A percentile compares a stretch with the other conserved stretches of the same genome.
phyloP scores from a whole-genome alignment of 305 asterid species.

The Solanum chacoense region DNA sequence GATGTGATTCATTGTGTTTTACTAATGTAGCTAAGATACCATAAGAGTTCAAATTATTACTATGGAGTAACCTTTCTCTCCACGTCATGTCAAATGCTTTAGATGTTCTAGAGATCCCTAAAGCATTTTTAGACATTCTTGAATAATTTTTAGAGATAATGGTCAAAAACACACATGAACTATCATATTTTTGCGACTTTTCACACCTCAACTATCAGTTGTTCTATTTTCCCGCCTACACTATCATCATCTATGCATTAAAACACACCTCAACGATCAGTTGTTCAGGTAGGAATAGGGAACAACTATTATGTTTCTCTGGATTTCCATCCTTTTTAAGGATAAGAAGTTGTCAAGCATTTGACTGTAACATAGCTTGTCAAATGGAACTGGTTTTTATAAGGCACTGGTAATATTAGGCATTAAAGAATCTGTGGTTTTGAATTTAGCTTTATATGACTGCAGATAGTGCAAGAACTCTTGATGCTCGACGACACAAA shows the following conservation, averaged over 20 bases:
- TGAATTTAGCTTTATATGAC: neutral
- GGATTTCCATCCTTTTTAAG: neutral
- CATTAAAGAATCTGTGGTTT: neutral
- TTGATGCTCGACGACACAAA: constrained; percentile 45
- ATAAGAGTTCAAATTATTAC: neutral
- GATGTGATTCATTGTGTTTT: neutral
- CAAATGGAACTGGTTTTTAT: neutral
- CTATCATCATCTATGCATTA: neutral
- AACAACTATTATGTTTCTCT: neutral
- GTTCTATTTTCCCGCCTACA: neutral
- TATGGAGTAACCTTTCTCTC: neutral
- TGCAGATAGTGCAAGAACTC: constrained; percentile 65
- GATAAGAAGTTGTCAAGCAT: neutral
- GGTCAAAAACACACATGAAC: neutral
- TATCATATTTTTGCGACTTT: neutral
- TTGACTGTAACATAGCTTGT: neutral
- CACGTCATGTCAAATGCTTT: neutral
- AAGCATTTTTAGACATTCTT: neutral
- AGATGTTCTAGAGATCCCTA: neutral
- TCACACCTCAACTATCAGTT: neutral
- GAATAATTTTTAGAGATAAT: neutral
- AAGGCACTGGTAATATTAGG: neutral
- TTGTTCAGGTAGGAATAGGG: neutral
- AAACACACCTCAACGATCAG: neutral
- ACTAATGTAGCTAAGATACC: neutral